Evolutionary conservation across 2,329 filamentous ascomycete genomes (phyloP).

Genomic region (Ophiocordyceps camponoti-rufipedis): DNA sequence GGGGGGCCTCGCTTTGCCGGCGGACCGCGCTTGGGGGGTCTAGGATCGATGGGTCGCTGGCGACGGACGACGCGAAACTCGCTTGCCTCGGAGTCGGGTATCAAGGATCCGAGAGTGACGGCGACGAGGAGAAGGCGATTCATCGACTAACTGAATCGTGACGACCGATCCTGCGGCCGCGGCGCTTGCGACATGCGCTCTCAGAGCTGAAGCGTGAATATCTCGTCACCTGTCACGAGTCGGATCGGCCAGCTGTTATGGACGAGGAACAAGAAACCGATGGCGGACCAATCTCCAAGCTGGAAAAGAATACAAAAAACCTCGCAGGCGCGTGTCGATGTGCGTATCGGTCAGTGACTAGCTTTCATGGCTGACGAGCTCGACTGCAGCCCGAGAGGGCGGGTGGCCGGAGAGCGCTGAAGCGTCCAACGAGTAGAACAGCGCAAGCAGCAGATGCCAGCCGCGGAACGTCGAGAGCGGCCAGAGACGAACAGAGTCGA

Average conservation of each 20-base stretch:
- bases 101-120: slow-evolving; percentile 7
- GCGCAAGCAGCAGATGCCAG: not conserved
- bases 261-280: no score
- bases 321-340: no score
- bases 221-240: not conserved
- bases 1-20: slow-evolving; percentile 13
- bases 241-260: no score
- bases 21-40: slow-evolving; percentile 7
- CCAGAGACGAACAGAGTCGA: not conserved
- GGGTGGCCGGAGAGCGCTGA: not conserved
- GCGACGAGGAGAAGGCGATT: slow-evolving; percentile 6
- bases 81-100: slow-evolving; percentile 5
- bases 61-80: slow-evolving; percentile 3
- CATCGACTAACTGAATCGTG: slow-evolving; percentile 4
- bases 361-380: not conserved
- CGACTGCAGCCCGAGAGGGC: not conserved
- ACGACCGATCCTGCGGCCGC: not conserved
- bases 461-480: not conserved
- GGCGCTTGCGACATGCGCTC: not conserved
- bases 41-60: slow-evolving; percentile 11
- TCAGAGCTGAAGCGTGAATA: not conserved
- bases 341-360: not conserved
- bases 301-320: no score
- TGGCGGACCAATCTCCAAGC: no score
- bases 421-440: not conserved